phyloP scores from a whole-genome alignment of 768 basidiomycete genomes.

The Mycena kentingensis region DNA sequence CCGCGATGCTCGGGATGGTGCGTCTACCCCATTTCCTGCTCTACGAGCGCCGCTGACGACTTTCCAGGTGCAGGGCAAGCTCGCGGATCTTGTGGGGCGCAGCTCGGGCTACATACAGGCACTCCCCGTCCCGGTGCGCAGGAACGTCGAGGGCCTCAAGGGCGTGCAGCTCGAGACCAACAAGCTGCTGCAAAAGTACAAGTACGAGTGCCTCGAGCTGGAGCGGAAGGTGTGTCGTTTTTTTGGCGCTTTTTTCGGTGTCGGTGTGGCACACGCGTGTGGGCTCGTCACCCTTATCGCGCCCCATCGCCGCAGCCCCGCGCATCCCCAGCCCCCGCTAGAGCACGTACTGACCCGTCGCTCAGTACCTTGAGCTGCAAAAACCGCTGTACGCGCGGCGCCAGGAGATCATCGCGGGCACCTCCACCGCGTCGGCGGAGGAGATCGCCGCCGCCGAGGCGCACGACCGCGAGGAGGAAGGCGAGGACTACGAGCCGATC shows the following conservation, averaged over 20 bases:
- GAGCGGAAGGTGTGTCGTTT: constrained; percentile 83
- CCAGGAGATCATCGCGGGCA: constrained; percentile 78
- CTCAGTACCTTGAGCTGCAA: constrained; percentile 72
- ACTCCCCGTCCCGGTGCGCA: constrained; percentile 78
- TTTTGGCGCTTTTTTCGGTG: not conserved
- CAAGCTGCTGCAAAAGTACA: constrained; percentile 90
- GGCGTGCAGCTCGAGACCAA: constrained; percentile 92
- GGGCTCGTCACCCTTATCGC: constrained; percentile 1
- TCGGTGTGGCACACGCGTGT: not conserved
- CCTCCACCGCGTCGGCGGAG: constrained; percentile 68
- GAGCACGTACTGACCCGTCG: constrained; percentile 3
- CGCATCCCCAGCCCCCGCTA: no score
- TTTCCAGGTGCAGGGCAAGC: constrained; percentile 88
- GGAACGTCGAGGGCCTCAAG: constrained; percentile 88
- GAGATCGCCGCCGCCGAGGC: constrained; percentile 84
- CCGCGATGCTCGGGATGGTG: constrained; percentile 80
- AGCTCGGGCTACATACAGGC: constrained; percentile 95
- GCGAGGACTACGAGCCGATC: constrained; percentile 63
- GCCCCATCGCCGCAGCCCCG: no score
- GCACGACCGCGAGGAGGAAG: constrained; percentile 75
- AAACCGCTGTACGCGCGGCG: constrained; percentile 88
- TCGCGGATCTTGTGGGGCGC: constrained; percentile 82
- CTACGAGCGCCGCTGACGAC: no score
- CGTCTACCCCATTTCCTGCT: no score
- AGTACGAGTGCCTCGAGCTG: constrained; percentile 90